Evolutionary conservation across 2,329 filamentous ascomycete species (phyloP), one percentile per base, ranked within the genome.

Genomic region (Sporothrix luriei): DNA sequence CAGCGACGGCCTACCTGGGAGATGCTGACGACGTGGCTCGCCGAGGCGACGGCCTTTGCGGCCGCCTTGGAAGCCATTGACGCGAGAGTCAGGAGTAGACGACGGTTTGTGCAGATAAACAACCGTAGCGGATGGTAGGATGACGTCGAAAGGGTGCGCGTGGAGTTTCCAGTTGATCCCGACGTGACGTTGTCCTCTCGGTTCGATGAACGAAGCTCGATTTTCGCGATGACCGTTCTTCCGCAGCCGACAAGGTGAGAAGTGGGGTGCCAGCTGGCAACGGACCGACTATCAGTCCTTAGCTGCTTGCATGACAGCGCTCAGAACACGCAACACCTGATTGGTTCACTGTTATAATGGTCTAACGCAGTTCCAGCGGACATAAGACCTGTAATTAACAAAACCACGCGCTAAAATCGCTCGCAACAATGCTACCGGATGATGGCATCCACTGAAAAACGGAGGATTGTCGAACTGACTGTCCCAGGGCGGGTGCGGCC

Each of bases 51-150:
- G n/a, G 64, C 70, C 70, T 87, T 87, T 69, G 83, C 82, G 76
- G 81, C 84, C 77, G 81, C 85, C 81, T 88, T 87, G 74, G 86
- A 85, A 75, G 85, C 87, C 88, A 90, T 90, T 72, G 75, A 48
- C 4, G 6, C 29, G 21, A 33, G 24, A 24, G 49, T n/a, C 46
- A 64, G 14, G 61, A 43, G 9, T 21, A 19, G 21, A 33, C 43
- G 54, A 43, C 38, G 33, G 11, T 10, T 7, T 10, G 1, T 64
- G n/a, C 16, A n/a, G 21, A 14, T 13, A 11, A 24, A 21, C 9
- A 38, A 4, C 16, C 24, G 26, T 57, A 4, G 55, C 19, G 10
- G 33, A n/a, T 61, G 19, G 57, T 24, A 38, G n/a, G 29, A 21
- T 61, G n/a, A 24, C 38, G 55, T 55, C 52, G 52, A 33, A 21